Evolutionary conservation across 1,284 basidiomycete genomes (phyloP), one percentile per base, ranked within the genome.

Genomic region (Marasmius oreades): DNA sequence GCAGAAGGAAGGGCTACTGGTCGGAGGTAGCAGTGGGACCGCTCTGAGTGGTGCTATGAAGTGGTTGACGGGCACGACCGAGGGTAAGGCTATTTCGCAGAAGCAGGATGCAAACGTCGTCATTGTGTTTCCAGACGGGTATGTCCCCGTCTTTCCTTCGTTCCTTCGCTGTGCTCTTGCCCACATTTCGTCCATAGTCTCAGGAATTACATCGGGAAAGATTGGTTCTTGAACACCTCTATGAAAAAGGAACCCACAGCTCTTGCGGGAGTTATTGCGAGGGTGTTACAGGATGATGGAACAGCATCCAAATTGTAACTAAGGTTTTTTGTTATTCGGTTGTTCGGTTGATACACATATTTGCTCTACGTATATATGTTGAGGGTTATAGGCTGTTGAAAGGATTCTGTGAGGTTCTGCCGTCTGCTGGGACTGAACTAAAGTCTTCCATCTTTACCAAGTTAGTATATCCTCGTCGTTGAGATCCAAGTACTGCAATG

Each of bases 141-240:
- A 64, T 69, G 86, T 62, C 44, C 11, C 33, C 33, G 20, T n/a
- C 16, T 18, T n/a, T 31, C 26, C 23, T n/a, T n/a, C n/a, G n/a
- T n/a, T n/a, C n/a, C 45, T 53, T 42, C 22, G 11, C 14, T 46
- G 37, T 51, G 54, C 18, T 36, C 12, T 18, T 12, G 26, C 55
- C 14, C 53, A n/a, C 58, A 23, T 53, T n/a, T 18, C 52, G 14
- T n/a, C n/a, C n/a, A 33, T 63, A 92, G 92, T 2, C 86, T 98
- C 56, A 83, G 95, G 59, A 98, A 98, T 71, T 98, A 98, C 72
- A 96, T 98, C 84, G 92, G 90, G 74, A 97, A 96, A 69, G 79
- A 85, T 10, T 93, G 90, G 90, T 92, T 92, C 73, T 71, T 90
- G 60, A 74, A 86, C 58, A 81, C 86, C 63, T 81, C 85, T 3